Evolutionary conservation across 306 rosid genomes (phyloP).

Genomic region (Castanea mollissima): DNA sequence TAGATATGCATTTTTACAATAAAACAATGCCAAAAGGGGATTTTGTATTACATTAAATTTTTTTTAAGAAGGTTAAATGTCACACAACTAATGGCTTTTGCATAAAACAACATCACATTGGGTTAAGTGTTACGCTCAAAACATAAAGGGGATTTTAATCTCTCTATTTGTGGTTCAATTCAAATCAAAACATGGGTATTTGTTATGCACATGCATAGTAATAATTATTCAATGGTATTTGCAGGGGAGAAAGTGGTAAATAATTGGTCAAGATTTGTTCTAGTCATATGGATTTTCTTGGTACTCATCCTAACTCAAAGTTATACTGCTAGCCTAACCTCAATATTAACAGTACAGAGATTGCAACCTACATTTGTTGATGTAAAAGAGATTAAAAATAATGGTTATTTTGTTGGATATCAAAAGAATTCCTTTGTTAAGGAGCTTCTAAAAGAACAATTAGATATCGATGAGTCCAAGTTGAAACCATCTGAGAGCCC

Average conservation of each 20-base stretch:
- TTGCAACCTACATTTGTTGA: constrained; percentile 31
- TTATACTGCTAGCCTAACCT: constrained; percentile 47
- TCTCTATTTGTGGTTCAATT: neutral
- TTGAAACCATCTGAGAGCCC: constrained; percentile 3
- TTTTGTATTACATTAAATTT: too few species aligned
- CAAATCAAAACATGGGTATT: neutral
- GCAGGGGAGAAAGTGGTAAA: constrained; percentile 30
- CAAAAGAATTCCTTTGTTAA: constrained; percentile 19
- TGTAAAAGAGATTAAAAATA: constrained; percentile 17
- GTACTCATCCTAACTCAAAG: constrained; percentile 43
- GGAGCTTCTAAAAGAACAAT: constrained; percentile 5
- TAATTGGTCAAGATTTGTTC: constrained; percentile 35
- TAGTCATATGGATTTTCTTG: constrained; percentile 42
- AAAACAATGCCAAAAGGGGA: too few species aligned
- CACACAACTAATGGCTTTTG: too few species aligned
- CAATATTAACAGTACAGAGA: constrained; percentile 33
- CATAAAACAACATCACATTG: too few species aligned
- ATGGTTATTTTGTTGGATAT: constrained; percentile 26
- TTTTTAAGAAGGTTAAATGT: too few species aligned
- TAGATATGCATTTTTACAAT: too few species aligned
- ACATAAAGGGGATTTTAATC: neutral
- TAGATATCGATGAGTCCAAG: constrained; percentile 17
- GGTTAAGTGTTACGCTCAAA: too few species aligned
- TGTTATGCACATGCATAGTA: too few species aligned
- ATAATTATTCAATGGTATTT: neutral